Conservation (phyloP, 495 filamentous ascomycete genomes). For the Lichina pygmaea region DNA sequence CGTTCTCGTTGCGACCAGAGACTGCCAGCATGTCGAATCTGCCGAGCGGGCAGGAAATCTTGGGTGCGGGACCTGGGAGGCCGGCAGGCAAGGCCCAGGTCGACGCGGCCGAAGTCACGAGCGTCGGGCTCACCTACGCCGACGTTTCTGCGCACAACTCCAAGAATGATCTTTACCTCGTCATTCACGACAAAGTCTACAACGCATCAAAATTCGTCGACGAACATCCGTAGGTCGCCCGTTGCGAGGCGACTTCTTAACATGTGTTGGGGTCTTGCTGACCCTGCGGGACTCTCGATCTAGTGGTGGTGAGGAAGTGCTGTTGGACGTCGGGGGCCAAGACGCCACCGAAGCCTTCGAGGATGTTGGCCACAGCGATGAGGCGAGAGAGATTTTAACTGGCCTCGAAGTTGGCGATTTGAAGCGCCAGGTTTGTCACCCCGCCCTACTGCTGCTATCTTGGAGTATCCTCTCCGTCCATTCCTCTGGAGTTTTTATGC, state of each 20-base stretch:
- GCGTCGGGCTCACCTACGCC: slow-evolving; percentile 33
- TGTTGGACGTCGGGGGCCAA: slow-evolving; percentile 87
- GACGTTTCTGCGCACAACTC: slow-evolving; percentile 70
- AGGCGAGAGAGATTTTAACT: slow-evolving; percentile 81
- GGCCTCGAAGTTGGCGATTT: slow-evolving; percentile 52
- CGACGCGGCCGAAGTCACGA: too few relatives aligned
- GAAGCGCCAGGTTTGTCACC: slow-evolving; percentile 48
- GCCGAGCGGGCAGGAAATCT: neutral
- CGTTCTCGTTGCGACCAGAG: neutral
- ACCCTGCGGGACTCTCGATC: neutral
- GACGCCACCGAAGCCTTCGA: slow-evolving; percentile 97
- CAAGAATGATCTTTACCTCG: slow-evolving; percentile 86
- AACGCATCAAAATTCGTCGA: slow-evolving; percentile 69
- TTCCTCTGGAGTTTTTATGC: slow-evolving; percentile 2
- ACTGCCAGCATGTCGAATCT: neutral
- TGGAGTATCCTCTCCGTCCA: neutral
- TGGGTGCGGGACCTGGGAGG: neutral
- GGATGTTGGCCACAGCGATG: slow-evolving; percentile 97
- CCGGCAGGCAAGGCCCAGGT: neutral
- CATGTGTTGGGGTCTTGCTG: neutral
- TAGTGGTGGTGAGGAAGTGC: slow-evolving; percentile 94
- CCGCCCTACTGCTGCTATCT: neutral
- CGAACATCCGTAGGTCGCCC: slow-evolving; percentile 83
- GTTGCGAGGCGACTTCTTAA: slow-evolving; percentile 1
- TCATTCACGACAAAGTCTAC: slow-evolving; percentile 95